Base-by-base conservation (phyloP, 352 stramenopile genomes). In the Globisporangium nodosum region DNA sequence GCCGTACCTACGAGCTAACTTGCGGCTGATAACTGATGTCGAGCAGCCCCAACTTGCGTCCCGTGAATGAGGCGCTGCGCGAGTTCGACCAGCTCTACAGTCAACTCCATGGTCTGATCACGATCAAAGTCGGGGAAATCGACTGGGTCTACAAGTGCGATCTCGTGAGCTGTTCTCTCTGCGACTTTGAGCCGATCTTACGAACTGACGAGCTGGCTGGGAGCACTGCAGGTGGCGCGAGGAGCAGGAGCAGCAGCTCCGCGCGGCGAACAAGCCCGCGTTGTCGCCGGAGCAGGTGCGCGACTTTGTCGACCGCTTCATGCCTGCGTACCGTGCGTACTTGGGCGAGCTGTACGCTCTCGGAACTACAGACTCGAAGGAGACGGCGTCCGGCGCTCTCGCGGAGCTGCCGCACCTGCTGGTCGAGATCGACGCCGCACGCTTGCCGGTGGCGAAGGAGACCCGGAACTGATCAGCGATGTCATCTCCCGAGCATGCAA, bases 281-380 rank as follows among this genome's bases (percentile, higher is more conserved):
- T 73, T 94, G 56, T 84, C 76, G 3, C 47, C 70, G 13, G 69
- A 73, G 37, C 66, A 93, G 63, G 81, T 96, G 48, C 73, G 74
- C 35, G 83, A 92, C 68, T 96, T 96, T 66, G 80, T 96, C 46
- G 81, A 94, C 57, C 83, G 87, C 61, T 96, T 90, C 64, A 91
- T 96, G 81, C 85, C 87, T 13, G 70, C 78, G 27, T 96, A 96
- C 70, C 69, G 84, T 35, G 68, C 74, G 11, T 96, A 93, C 56
- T 56, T 92, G 16, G 58, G 66, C 16, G 62, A 39, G 0, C 66
- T 96, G 43, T 94, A 96, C 70, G 63, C 65, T 37, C 53, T 45
- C 24, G 33, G n/a, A 13, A 18, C 30, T 21, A 3, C 6, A 1
- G 31, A 9, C 7, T 49, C 43, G 18, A n/a, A 46, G 16, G 20